Evolutionary conservation across 768 basidiomycete genomes (phyloP), one percentile per base, ranked within the genome.

Genomic region (Suillus spraguei): DNA sequence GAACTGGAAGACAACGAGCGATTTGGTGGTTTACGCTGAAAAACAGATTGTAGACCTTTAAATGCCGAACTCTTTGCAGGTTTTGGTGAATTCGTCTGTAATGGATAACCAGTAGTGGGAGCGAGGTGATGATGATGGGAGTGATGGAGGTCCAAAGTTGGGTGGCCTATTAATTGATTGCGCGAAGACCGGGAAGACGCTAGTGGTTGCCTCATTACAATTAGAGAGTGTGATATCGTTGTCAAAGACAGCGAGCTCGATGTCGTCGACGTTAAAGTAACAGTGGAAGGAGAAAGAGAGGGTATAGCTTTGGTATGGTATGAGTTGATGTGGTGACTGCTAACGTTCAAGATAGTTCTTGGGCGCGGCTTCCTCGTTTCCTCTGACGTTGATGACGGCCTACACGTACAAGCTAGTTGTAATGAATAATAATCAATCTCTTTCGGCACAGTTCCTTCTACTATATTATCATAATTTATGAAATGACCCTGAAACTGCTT

Each of bases 1-100:
- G 88, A 88, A 60, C 74, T 75, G 41, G 83, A 63, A 33, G 87
- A 88, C 24, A 82, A 76, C 0, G 80, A 73, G 63, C 77, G 81
- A 53, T 41, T 28, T 49, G 76, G 71, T 7, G 74, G 78, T 77
- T 71, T 69, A 59, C 85, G 82, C 59, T 76, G 68, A 65, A 89
- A 88, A 58, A 88, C 83, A 22, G 84, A 75, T 44, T 82, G 81
- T 64, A 89, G 78, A 50, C 74, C 75, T 68, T 77, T 73, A 72
- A 80, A 61, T 24, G 71, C 7, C 1, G 71, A 65, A 5, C 73
- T 67, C 70, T 78, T 84, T 22, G 71, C 60, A 56, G 70, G 61
- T 54, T 67, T 72, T 60, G 71, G 69, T 4, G 66, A 44, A 11
- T 83, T 71, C 33, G 71, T 63, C n/a, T 80, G 74, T 20, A 82